These are phyloP conservation scores for Diatrype stigma DNA, from an alignment of 2,329 filamentous ascomycete species.

Conservation along the genomic window DNA sequence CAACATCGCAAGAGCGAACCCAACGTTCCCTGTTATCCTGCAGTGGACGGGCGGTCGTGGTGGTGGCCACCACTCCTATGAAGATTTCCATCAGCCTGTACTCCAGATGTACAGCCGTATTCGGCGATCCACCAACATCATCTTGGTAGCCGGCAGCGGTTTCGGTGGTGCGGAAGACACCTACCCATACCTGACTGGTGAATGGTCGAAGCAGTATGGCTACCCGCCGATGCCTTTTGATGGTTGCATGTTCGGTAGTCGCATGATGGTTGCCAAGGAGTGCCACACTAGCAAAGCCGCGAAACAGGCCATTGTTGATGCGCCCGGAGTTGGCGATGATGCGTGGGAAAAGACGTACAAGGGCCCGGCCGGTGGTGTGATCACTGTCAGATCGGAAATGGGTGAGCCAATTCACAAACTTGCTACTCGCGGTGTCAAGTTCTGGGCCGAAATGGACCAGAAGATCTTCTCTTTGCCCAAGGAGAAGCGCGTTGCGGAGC, in stretches of 20 bases:
- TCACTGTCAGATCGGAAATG: conserved; percentile 98
- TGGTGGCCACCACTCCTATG: conserved; percentile 90
- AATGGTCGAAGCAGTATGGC: conserved; percentile 81
- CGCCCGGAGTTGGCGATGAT: conserved; percentile 73
- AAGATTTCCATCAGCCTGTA: conserved; percentile 92
- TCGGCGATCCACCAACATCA: conserved; percentile 78
- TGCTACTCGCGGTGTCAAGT: conserved; percentile 88
- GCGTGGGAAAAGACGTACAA: conserved; percentile 95
- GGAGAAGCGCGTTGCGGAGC: conserved; percentile 82
- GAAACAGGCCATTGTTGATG: conserved; percentile 86
- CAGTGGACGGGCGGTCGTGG: conserved; percentile 95
- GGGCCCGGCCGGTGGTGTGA: conserved; percentile 84
- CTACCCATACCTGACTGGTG: conserved; percentile 85
- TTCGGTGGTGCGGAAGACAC: conserved; percentile 89
- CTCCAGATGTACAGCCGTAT: conserved; percentile 89
- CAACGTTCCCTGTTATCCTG: conserved; percentile 84
- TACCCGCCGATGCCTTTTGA: conserved; percentile 94
- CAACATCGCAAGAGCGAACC: conserved; percentile 92
- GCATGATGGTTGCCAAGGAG: conserved; percentile 94
- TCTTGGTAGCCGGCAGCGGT: conserved; percentile 84
- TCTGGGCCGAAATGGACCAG: conserved; percentile 99
- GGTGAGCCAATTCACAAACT: conserved; percentile 99
- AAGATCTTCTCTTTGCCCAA: conserved; percentile 97
- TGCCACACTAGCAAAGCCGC: conserved; percentile 82
- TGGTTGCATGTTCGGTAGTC: conserved; percentile 83